Conservation (phyloP, 805 yeast genomes). For the Candida methanosorbosa region DNA sequence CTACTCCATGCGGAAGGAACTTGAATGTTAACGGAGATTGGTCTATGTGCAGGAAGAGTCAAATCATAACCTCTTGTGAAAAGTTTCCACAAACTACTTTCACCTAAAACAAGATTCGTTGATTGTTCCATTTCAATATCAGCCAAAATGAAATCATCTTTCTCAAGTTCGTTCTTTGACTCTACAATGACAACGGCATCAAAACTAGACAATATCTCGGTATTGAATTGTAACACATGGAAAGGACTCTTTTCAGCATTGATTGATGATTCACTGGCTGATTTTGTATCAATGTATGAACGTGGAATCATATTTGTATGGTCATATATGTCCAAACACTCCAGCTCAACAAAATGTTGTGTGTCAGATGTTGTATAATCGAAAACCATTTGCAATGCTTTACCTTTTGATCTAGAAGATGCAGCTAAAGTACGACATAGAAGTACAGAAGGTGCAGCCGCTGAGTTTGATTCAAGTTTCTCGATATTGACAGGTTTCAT, state of each 20-base stretch:
- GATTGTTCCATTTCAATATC: conserved; percentile 22
- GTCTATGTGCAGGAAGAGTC: conserved; percentile 32
- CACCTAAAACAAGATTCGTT: conserved; percentile 19
- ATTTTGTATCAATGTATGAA: conserved; percentile 28
- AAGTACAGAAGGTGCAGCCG: conserved; percentile 18
- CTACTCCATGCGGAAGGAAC: conserved; percentile 55
- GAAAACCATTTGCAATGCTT: conserved; percentile 14
- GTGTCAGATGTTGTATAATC: conserved; percentile 33
- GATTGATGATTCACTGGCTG: conserved; percentile 43
- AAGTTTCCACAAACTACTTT: conserved; percentile 26
- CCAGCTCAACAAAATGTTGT: conserved; percentile 26
- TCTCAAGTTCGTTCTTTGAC: conserved; percentile 10
- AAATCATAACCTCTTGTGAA: conserved; percentile 30
- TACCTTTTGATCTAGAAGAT: conserved; percentile 3
- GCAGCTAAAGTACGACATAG: conserved; percentile 19
- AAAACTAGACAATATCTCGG: conserved; percentile 30
- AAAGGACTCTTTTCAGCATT: conserved; percentile 45
- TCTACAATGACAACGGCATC: conserved; percentile 44
- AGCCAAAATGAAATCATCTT: conserved; percentile 28
- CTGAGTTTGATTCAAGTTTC: conserved; percentile 9
- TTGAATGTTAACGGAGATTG: conserved; percentile 38
- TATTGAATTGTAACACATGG: conserved; percentile 34
- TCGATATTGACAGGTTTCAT: conserved; percentile 18
- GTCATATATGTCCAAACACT: conserved; percentile 37
- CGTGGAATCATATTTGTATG: conserved; percentile 40